Base-by-base conservation (phyloP, 139 green algal species). In the Closterium sp. region DNA sequence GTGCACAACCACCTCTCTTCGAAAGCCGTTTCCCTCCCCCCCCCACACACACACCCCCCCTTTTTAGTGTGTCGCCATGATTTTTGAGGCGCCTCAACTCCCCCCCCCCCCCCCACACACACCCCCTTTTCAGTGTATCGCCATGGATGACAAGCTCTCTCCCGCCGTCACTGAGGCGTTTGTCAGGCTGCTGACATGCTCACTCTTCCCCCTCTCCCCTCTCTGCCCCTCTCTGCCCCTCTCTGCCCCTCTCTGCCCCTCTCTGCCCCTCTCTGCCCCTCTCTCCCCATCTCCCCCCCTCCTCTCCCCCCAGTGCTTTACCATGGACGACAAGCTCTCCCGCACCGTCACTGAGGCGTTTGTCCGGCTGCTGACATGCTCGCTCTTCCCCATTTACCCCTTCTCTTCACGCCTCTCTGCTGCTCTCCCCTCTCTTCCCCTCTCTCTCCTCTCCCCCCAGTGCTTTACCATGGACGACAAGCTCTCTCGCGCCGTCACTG, bases 401-500 rank as follows among this genome's bases (percentile, higher is more conserved):
- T 34, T 2, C 31, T 19, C 16, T 85, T 32, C 81, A 85, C 21
- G 19, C 30, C 81, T 7, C 4, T 23, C 81, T 7, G 25, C 69
- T 7, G 3, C 8, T 7, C 69, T 84, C 8, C 28, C 9, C 25
- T 7, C 28, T 30, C 28, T 84, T 33, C 81, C 30, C 81, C 28
- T 23, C 81, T 10, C 32, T 34, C 33, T 3, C 33, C 3, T 84
- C n/a, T 85, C n/a, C 4, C 55, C n/a, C 66, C 89, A 93, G 90
- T 93, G 94, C 0, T 99, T 99, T 95, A 99, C 98, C 4, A 99
- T 99, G 97, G 98, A 99, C 94, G 96, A 96, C 7, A 96, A 97
- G 76, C 95, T 96, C 33, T 96, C 94, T 33, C 94, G 97, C n/a
- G 95, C 96, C 9, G 96, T 97, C 8, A 92, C 95, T 88, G 96